A percentile compares a stretch with the other conserved stretches of the same genome.
These are phyloP conservation scores for Candolleomyces eurysporus DNA, from an alignment of 768 basidiomycete species.

Conservation along the genomic window DNA sequence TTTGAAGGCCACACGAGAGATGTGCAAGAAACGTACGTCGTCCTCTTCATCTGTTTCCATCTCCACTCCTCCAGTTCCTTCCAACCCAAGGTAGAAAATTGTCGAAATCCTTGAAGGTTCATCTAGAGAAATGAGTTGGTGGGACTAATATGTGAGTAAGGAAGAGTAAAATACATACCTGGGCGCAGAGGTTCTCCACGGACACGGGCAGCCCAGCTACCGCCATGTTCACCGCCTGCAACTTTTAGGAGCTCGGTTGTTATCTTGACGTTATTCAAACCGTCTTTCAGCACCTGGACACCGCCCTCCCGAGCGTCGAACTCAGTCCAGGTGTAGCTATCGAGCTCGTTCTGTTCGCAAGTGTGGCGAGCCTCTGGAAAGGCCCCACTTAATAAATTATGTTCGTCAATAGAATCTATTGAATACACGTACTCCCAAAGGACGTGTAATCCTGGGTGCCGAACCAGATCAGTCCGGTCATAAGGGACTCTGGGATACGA, in stretches of 20 bases:
- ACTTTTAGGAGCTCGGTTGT: constrained; percentile 86
- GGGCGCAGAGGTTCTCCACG: constrained; percentile 74
- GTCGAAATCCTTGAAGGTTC: constrained; percentile 66
- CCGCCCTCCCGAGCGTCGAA: constrained; percentile 87
- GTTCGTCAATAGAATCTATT: background rate
- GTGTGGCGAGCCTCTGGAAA: constrained; percentile 72
- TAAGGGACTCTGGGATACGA: constrained; percentile 79
- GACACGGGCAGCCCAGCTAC: constrained; percentile 86
- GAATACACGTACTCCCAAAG: constrained; percentile 50
- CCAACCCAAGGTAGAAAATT: constrained; percentile 85
- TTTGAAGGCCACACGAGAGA: constrained; percentile 3
- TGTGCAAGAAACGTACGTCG: constrained; percentile 46
- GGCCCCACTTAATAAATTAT: background rate
- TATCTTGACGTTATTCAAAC: constrained; percentile 79
- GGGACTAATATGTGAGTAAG: background rate
- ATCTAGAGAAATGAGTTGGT: constrained; percentile 18
- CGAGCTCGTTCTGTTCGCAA: constrained; percentile 85
- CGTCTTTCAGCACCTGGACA: constrained; percentile 80
- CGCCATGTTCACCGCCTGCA: constrained; percentile 77
- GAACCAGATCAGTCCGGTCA: constrained; percentile 95
- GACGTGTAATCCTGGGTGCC: constrained; percentile 84
- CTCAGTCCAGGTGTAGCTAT: constrained; percentile 82
- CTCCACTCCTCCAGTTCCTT: constrained; percentile 81
- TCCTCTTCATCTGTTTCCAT: constrained; percentile 77
- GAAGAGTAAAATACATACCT: constrained; percentile 37